Base-by-base conservation (phyloP, 2,329 filamentous ascomycete species). In the Beauveria rudraprayagi region DNA sequence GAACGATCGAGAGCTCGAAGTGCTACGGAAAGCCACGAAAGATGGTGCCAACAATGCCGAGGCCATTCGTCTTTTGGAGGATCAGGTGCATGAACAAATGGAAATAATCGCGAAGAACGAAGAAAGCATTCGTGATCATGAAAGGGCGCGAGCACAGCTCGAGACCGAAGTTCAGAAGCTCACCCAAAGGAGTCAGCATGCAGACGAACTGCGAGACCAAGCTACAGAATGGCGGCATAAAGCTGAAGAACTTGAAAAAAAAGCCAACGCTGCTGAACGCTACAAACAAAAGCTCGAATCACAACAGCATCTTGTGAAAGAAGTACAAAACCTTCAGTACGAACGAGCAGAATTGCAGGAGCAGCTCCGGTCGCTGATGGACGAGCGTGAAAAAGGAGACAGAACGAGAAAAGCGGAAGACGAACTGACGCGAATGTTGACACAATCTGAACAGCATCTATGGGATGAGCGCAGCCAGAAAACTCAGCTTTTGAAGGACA, bases 51-150 rank as follows among this genome's bases (percentile, higher is more conserved):
- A 76, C 71, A 82, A 75, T 69, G 80, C 75, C 24, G 77, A 80
- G 60, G 75, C 80, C 55, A 79, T 84, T 64, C 76, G 77, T 72
- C 73, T 79, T 63, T 75, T 88, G 66, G 78, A 86, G 66, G 74
- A 76, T 48, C 81, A 82, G 65, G 76, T 87, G 26, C 81, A 82
- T 46, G 84, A 91, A 66, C 85, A 89, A 67, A 86, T 90, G 70
- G 81, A 87, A 62, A 77, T 91, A 55, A 92, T 92, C 68, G 84
- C 85, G 44, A 69, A 70, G 40, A 82, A 79, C 26, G 83, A 91
- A 66, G 89, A 92, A 70, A 66, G 63, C n/a, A 75, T 76, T 54
- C 71, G 73, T 11, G 70, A 67, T 26, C 69, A 73, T 60, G 69
- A 73, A 50, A 70, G 69, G 61, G 65, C 66, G 10, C 71, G 69